Base-by-base conservation (phyloP, 2,329 filamentous ascomycete genomes). In the Blumeria graminis region DNA sequence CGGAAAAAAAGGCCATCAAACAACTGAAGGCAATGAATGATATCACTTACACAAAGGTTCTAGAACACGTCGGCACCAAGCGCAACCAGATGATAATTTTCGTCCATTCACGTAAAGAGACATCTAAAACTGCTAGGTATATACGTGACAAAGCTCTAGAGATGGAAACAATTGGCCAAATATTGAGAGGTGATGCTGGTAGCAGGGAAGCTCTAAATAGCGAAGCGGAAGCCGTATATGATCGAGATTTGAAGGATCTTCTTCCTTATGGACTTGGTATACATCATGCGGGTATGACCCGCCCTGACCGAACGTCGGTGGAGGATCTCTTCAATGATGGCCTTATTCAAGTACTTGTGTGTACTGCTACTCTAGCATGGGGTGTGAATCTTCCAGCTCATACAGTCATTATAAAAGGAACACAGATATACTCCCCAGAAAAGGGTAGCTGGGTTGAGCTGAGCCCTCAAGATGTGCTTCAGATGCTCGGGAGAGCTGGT, bases 11-110 rank as follows among this genome's bases (percentile, higher is more conserved):
- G 68, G 86, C 92, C 6, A 98, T 98, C 71, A 98, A 96, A 71
- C 92, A 98, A 68, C 74, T 98, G 56, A 95, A 96, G 75, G 93
- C 86, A 0, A 98, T 98, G 92, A 98, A 98, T 66, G 92, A 98
- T 63, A 89, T 98, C 56, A 95, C 88, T 57, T 98, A 98, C 69
- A 93, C 82, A 61, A 98, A 98, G 69, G 89, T 95, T 33, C 78
- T 98, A 56, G 92, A 98, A 69, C 90, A 96, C 66, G 90, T 95
- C 34, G 92, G 92, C 6, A 82, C 84, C 58, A 84, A 93, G 65
- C 81, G 86, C 60, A 94, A 98, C 64, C 92, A 98, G 69, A 95
- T 98, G 89, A 79, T 98, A 41, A 94, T 98, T 58, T 98, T 98
- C 66, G 92, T 98, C 6, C 93, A 98, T 68, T 98, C 93, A 38